Evolutionary conservation across 139 green algal genomes (phyloP), one percentile per base, ranked within the genome.

Genomic region (Ettlia oleoabundans): DNA sequence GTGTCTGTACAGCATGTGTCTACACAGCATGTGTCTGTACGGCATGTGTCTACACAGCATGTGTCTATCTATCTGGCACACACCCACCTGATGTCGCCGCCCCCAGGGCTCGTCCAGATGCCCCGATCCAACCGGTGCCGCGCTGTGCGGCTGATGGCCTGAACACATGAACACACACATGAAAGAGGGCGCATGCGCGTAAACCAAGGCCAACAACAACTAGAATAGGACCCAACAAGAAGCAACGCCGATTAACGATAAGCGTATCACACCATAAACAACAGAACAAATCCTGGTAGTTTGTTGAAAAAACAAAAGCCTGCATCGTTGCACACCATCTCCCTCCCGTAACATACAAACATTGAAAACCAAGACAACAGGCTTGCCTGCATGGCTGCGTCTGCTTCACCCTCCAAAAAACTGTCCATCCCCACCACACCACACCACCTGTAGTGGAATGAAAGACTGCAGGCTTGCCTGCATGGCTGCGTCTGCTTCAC

Each of bases 41-140:
- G n/a, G n/a, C n/a, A n/a, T n/a, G n/a, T n/a, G n/a, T n/a, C n/a
- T n/a, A n/a, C 52, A 63, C 21, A n/a, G n/a, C n/a, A n/a, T n/a
- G n/a, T n/a, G n/a, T n/a, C n/a, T n/a, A n/a, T n/a, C n/a, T n/a
- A n/a, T n/a, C n/a, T n/a, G n/a, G n/a, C n/a, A n/a, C n/a, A n/a
- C n/a, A 15, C 55, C 1, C 21, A 82, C 83, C 89, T 74, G 43
- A 97, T 75, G 86, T 97, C 94, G 3, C 92, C 94, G 26, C 81
- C 90, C 0, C 91, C 93, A 1, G 89, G 85, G 41, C 73, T 90
- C 28, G 93, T 96, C 86, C 90, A 98, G 81, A 98, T 97, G 76
- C 94, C 94, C 1, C 94, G 78, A 47, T 94, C 80, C 69, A 97
- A 84, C 26, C 94, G 88, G 89, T 96, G 91, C 32, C 80, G 81